phyloP scores from a whole-genome alignment of 129 eudicot genomes.

The Flaveria sonorensis region DNA sequence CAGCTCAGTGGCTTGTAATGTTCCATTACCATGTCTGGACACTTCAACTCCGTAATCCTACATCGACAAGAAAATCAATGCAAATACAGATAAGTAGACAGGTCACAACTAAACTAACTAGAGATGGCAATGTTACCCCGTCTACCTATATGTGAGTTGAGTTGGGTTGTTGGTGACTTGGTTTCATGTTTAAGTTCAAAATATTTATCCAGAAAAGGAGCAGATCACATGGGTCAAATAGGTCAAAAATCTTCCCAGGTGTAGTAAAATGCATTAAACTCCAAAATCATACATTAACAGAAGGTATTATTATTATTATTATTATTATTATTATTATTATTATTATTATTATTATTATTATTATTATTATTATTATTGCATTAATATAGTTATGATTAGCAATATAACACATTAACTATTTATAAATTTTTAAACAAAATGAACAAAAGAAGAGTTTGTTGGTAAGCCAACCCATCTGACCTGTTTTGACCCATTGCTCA shows the following conservation, averaged over 20 bases:
- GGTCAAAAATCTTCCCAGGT: background rate
- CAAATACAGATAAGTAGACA: background rate
- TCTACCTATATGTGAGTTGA: background rate
- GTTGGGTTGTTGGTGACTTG: background rate
- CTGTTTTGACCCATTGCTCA: background rate
- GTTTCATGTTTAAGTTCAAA: background rate
- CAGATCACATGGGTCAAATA: background rate
- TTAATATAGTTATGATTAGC: background rate
- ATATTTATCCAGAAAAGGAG: background rate
- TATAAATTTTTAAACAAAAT: background rate
- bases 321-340: no score
- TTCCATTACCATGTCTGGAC: conserved; percentile 72
- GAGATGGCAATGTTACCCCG: background rate
- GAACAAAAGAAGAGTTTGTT: background rate
- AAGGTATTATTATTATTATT: background rate
- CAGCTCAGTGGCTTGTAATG: conserved; percentile 67
- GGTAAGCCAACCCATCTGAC: background rate
- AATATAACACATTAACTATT: background rate
- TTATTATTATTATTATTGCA: background rate
- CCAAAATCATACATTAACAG: background rate
- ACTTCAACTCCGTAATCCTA: conserved; percentile 76
- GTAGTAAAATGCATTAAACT: background rate
- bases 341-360: no score
- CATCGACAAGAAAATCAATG: conserved; percentile 18
- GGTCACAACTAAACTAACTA: conserved; percentile 6